These are phyloP conservation scores for Rhytidiadelphus loreus DNA, from an alignment of 225 moss, liverwort and hornwort species.

Conservation along the genomic window DNA sequence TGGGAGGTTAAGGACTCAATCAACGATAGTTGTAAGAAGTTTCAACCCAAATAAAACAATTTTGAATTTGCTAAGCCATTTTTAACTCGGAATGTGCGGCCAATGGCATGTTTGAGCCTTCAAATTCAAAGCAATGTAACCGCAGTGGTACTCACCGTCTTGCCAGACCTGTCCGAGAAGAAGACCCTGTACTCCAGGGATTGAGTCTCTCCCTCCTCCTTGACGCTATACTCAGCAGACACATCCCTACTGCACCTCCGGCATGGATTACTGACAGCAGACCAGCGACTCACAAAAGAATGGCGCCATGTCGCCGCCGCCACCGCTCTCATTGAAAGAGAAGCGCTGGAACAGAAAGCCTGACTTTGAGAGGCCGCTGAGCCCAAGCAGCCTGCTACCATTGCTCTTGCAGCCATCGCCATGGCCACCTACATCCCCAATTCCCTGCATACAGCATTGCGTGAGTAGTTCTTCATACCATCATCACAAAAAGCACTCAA, in stretches of 20 bases:
- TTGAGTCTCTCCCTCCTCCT: slow-evolving; percentile 50
- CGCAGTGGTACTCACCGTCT: slow-evolving; percentile 23
- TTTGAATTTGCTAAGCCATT: not conserved
- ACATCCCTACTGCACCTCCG: not conserved
- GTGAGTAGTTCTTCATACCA: not conserved
- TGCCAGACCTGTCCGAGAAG: slow-evolving; percentile 60
- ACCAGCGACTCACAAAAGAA: not conserved
- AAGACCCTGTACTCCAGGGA: slow-evolving; percentile 74
- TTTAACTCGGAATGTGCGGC: not conserved
- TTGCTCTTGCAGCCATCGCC: slow-evolving; percentile 3
- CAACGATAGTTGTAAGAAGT: not conserved
- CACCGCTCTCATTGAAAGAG: not conserved
- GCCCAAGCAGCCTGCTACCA: not conserved
- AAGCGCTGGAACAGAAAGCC: not conserved
- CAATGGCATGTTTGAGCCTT: not conserved
- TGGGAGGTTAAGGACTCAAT: not conserved
- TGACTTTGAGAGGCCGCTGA: not conserved
- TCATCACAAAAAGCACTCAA: not conserved
- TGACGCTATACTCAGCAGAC: slow-evolving; percentile 20
- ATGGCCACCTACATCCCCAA: not conserved
- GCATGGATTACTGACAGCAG: not conserved
- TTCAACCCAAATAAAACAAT: not conserved
- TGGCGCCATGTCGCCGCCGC: not conserved
- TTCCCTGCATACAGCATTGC: not conserved
- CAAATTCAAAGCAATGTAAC: not conserved